These are phyloP conservation scores for Tetramitus jugosus DNA, from an alignment of 208 protist genomes.

Conservation along the genomic window DNA sequence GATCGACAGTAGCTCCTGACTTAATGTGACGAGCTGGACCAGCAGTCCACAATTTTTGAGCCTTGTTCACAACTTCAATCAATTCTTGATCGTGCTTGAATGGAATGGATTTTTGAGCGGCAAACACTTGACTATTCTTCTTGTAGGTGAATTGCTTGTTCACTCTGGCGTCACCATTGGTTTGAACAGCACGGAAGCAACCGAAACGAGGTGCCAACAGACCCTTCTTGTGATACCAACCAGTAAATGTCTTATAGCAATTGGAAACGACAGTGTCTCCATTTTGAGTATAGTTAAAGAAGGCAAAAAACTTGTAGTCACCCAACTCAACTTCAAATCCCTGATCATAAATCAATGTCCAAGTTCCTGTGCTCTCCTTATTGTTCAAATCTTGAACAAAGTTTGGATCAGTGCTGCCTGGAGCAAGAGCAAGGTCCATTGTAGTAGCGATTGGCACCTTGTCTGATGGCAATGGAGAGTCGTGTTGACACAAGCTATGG, in stretches of 20 bases:
- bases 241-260: slow-evolving; percentile 2
- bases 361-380: neutral
- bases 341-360: slow-evolving; percentile 20
- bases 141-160: too few species aligned
- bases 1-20: neutral
- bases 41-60: neutral
- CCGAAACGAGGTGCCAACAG: neutral
- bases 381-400: neutral
- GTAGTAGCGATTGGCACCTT: too few species aligned
- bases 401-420: neutral
- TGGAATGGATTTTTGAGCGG: too few species aligned
- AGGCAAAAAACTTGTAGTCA: slow-evolving; percentile 13
- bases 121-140: too few species aligned
- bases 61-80: neutral
- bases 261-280: neutral
- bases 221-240: slow-evolving; percentile 5
- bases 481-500: neutral
- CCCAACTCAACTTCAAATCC: neutral
- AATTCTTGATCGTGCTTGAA: neutral
- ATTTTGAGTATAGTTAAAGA: slow-evolving; percentile 13
- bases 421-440: too few species aligned
- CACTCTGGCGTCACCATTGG: neutral
- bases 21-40: too few species aligned
- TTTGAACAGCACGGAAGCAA: neutral
- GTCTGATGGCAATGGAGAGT: too few species aligned